These are phyloP conservation scores for Mortierella antarctica DNA, from an alignment of 192 early-diverging fungal genomes.

Conservation along the genomic window DNA sequence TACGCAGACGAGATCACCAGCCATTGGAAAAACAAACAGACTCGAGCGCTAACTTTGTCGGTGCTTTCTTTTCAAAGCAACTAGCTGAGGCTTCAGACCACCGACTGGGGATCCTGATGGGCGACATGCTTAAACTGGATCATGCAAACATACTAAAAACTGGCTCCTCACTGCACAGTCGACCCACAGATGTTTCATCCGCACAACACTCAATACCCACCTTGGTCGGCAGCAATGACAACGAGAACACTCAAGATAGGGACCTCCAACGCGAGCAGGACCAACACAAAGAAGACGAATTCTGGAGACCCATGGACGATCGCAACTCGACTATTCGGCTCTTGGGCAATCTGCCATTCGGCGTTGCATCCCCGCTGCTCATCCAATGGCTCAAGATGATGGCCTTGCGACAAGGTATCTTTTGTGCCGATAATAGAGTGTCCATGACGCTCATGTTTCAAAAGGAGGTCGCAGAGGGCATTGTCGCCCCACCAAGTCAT, in stretches of 20 bases:
- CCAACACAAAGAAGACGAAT: neutral
- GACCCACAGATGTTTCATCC: slow-evolving; percentile 9
- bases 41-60: neutral
- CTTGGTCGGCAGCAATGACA: neutral
- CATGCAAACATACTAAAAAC: slow-evolving; percentile 62
- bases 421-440: slow-evolving; percentile 52
- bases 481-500: slow-evolving; percentile 64
- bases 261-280: neutral
- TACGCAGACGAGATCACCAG: too few relatives aligned
- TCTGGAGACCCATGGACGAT: slow-evolving; percentile 5
- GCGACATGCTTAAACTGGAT: slow-evolving; percentile 72
- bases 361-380: slow-evolving; percentile 76
- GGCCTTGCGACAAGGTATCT: slow-evolving; percentile 67
- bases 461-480: slow-evolving; percentile 78
- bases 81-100: slow-evolving; percentile 74
- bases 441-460: slow-evolving; percentile 90
- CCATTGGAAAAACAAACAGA: too few relatives aligned
- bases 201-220: slow-evolving; percentile 3
- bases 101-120: slow-evolving; percentile 59
- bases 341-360: slow-evolving; percentile 86
- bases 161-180: slow-evolving; percentile 28
- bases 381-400: slow-evolving; percentile 78
- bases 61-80: slow-evolving; percentile 55
- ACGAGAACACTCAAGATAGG: neutral
- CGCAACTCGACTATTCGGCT: slow-evolving; percentile 61